phyloP scores from a whole-genome alignment of 148 eudicot genomes.

The Camellia japonica region DNA sequence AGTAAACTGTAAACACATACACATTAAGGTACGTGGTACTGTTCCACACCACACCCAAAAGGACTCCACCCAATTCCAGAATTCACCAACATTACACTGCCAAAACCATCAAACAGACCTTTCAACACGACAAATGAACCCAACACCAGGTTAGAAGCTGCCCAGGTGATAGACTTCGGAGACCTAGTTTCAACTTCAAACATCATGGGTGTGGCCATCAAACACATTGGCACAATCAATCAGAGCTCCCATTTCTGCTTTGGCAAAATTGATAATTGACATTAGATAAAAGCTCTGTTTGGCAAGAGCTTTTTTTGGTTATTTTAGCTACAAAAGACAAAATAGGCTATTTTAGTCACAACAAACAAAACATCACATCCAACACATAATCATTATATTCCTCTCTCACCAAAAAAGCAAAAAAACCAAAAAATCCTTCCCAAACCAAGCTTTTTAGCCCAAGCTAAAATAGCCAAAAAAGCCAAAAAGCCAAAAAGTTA shows the following conservation, averaged over 20 bases:
- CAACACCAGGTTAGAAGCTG: slow-evolving; percentile 43
- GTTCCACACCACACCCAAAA: slow-evolving; percentile 64
- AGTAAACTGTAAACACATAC: slow-evolving; percentile 57
- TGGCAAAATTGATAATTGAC: slow-evolving; percentile 88
- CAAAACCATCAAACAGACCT: slow-evolving; percentile 48
- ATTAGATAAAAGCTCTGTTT: slow-evolving; percentile 43
- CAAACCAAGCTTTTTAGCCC: too few species aligned
- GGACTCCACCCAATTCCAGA: slow-evolving; percentile 81
- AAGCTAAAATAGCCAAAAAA: too few species aligned
- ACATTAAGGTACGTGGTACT: slow-evolving; percentile 80
- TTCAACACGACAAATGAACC: slow-evolving; percentile 49
- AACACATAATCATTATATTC: too few species aligned
- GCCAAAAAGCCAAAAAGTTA: too few species aligned
- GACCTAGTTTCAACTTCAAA: slow-evolving; percentile 31
- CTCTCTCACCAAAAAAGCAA: too few species aligned
- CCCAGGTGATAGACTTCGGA: slow-evolving; percentile 32
- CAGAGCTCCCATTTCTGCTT: slow-evolving; percentile 85
- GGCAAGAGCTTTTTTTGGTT: too few species aligned
- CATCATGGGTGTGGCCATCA: slow-evolving; percentile 63
- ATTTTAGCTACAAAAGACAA: too few species aligned
- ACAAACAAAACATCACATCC: too few species aligned
- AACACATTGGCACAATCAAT: slow-evolving; percentile 73
- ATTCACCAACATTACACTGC: slow-evolving; percentile 41
- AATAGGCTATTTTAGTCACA: too few species aligned
- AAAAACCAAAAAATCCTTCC: too few species aligned